These are phyloP conservation scores for Fonsecaea nubica DNA, from an alignment of 2,329 filamentous ascomycete species.

Conservation along the genomic window DNA sequence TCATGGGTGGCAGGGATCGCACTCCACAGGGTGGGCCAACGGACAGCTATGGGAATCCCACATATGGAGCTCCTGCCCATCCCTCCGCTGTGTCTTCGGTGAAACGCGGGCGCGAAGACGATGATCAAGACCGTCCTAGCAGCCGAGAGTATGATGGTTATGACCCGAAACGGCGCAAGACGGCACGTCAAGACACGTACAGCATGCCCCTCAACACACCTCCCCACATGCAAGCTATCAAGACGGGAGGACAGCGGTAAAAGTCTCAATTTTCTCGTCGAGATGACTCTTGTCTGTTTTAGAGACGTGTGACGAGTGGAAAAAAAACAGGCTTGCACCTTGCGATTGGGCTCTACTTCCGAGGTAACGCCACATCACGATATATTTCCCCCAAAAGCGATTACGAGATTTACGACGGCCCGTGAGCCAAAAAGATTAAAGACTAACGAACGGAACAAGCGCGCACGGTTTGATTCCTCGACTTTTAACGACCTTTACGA, in stretches of 20 bases:
- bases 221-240: conserved; percentile 52
- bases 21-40: conserved; percentile 70
- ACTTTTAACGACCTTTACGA: conserved; percentile 38
- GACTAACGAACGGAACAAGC: conserved; percentile 39
- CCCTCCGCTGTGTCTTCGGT: conserved; percentile 67
- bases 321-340: conserved; percentile 25
- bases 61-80: conserved; percentile 71
- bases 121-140: conserved; percentile 69
- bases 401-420: conserved; percentile 40
- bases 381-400: conserved; percentile 36
- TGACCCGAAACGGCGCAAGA: conserved; percentile 79
- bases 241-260: conserved; percentile 46
- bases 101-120: conserved; percentile 70
- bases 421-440: conserved; percentile 37
- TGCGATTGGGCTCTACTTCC: conserved; percentile 22
- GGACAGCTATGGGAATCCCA: conserved; percentile 74
- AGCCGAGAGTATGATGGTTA: conserved; percentile 65
- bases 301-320: conserved; percentile 25
- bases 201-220: conserved; percentile 53
- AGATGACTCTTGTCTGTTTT: conserved; percentile 23
- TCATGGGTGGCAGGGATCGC: conserved; percentile 80
- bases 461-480: conserved; percentile 35
- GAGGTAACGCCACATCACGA: conserved; percentile 33
- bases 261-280: conserved; percentile 19
- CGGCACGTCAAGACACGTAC: conserved; percentile 62